Evolutionary conservation across 257 asterid species (phyloP).

Genomic region (Primulina tabacum): DNA sequence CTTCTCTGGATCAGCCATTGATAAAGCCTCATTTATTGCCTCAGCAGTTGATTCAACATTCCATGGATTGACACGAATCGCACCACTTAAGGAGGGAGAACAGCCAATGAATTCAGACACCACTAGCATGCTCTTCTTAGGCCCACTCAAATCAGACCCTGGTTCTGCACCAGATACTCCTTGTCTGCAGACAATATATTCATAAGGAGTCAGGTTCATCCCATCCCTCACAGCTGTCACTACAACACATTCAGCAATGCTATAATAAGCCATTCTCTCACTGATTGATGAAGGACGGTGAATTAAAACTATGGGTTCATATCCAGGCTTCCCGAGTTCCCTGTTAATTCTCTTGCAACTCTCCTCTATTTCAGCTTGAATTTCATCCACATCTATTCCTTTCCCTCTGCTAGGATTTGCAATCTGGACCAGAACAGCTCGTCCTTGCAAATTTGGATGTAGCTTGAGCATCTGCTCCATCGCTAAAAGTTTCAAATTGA

Average conservation of each 20-base stretch:
- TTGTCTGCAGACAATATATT: slow-evolving; percentile 49
- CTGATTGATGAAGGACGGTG: slow-evolving; percentile 43
- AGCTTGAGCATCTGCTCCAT: slow-evolving; percentile 40
- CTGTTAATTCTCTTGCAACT: slow-evolving; percentile 40
- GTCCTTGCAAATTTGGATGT: slow-evolving; percentile 31
- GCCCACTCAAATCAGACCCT: slow-evolving; percentile 27
- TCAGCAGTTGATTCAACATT: slow-evolving; percentile 46
- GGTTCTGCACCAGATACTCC: slow-evolving; percentile 39
- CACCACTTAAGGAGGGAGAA: slow-evolving; percentile 51
- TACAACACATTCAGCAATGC: slow-evolving; percentile 48
- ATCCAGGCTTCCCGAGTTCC: slow-evolving; percentile 30
- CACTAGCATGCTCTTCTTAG: slow-evolving; percentile 49
- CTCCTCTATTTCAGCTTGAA: slow-evolving; percentile 39
- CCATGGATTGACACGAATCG: slow-evolving; percentile 52
- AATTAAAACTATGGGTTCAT: slow-evolving; percentile 44
- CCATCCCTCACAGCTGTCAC: slow-evolving; percentile 58
- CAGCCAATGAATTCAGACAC: slow-evolving; percentile 53
- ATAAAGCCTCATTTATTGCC: slow-evolving; percentile 36
- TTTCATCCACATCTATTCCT: slow-evolving; percentile 51
- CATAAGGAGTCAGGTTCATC: slow-evolving; percentile 51
- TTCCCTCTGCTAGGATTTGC: slow-evolving; percentile 54
- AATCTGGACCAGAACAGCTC: slow-evolving; percentile 43
- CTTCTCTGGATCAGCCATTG: slow-evolving; percentile 38
- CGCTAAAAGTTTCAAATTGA: slow-evolving; percentile 43
- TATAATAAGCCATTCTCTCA: slow-evolving; percentile 50